A percentile compares a stretch with the other conserved stretches of the same genome.
Evolutionary conservation across 805 yeast genomes (phyloP).

Genomic region (Priceomyces castillae): DNA sequence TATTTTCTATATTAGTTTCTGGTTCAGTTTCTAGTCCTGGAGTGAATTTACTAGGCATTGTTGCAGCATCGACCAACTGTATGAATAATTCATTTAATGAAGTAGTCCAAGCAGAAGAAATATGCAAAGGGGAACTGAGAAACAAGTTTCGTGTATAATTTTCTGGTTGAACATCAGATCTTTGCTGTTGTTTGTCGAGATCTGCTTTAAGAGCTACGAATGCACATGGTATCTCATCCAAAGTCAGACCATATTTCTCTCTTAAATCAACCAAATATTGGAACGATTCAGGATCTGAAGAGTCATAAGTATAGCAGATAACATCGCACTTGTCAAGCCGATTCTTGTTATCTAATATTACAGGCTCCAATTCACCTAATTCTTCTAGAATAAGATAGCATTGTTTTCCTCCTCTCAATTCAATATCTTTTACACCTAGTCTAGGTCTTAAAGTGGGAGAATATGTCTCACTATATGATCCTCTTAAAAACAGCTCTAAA

Average conservation of each 20-base stretch:
- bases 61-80: constrained; percentile 86
- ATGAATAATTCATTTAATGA: constrained; percentile 82
- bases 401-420: constrained; percentile 91
- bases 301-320: constrained; percentile 84
- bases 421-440: constrained; percentile 88
- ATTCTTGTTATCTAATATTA: constrained; percentile 66
- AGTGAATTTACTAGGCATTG: constrained; percentile 72
- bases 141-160: constrained; percentile 65
- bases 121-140: constrained; percentile 82
- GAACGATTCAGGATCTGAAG: constrained; percentile 94
- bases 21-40: constrained; percentile 66
- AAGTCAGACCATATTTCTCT: constrained; percentile 52
- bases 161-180: constrained; percentile 85
- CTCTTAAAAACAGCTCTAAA: constrained; percentile 74
- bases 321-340: constrained; percentile 87
- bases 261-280: constrained; percentile 75
- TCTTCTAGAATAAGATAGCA: constrained; percentile 90
- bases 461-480: constrained; percentile 66
- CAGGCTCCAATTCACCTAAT: constrained; percentile 81
- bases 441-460: constrained; percentile 81
- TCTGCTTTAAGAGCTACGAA: constrained; percentile 95
- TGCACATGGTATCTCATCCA: constrained; percentile 70
- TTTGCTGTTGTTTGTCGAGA: constrained; percentile 90
- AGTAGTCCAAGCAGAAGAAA: constrained; percentile 86
- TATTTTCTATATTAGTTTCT: constrained; percentile 52